Base-by-base conservation (phyloP, 176 grass and related monocot genomes). In the Ensete glaucum region DNA sequence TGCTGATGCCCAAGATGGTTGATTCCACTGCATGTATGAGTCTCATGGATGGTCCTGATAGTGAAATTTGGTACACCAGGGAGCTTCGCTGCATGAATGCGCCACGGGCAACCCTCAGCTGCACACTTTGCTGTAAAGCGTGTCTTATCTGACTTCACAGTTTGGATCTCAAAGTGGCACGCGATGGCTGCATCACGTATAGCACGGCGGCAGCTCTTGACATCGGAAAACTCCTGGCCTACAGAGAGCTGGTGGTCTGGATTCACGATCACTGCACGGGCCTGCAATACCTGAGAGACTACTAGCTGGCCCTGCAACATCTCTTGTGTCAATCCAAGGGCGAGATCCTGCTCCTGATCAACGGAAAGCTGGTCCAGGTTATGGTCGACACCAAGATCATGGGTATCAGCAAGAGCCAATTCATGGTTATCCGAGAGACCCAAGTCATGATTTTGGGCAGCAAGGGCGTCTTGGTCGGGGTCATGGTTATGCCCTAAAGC, bases 161-260 rank as follows among this genome's bases (percentile, higher is more conserved):
- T 98, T 75, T 98, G 95, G 27, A 98, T 91, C 84, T 98, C 95
- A 51, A 98, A 98, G 76, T 93, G 95, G 82, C 95, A 98, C 56
- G 86, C 84, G 16, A 98, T 98, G 68, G 90, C 95, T 0, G 90
- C 88, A 83, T 94, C 84, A n/a, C 95, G 84, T 79, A 98, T 85
- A 14, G 90, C 95, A 62, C 95, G 80, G 62, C 90, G 90, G 69
- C 95, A 98, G 67, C 88, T 89, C 83, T 93, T 98, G 64, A 98
- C 95, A 51, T 98, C 90, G 0, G 90, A 24, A 54, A 89, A 98
- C 26, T 98, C 95, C 85, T 93, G 90, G 50, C 95, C 95, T 15
- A 98, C 90, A 1, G 43, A 21, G 0, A 98, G 86, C 84, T 98
- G 95, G 23, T 93, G 73, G 43, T 87, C 86, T 0, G 82, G 52